phyloP scores from a whole-genome alignment of 768 basidiomycete species.

The Psilocybe tampanensis region DNA sequence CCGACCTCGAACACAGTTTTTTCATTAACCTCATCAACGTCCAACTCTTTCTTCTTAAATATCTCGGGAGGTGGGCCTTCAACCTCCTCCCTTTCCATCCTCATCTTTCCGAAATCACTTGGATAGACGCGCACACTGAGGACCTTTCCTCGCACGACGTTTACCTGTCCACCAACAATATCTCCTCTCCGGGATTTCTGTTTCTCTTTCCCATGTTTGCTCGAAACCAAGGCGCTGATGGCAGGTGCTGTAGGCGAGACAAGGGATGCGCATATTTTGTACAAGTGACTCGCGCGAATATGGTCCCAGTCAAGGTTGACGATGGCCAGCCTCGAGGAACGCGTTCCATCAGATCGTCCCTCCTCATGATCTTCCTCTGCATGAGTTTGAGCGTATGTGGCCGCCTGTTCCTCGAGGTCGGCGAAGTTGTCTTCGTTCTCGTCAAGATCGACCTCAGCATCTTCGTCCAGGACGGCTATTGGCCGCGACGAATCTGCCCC shows the following conservation, averaged over 20 bases:
- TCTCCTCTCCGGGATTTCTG: conserved; percentile 16
- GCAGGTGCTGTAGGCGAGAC: conserved; percentile 62
- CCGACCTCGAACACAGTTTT: conserved; percentile 67
- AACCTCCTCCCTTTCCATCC: conserved; percentile 83
- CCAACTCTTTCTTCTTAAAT: conserved; percentile 64
- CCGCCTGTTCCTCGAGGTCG: conserved; percentile 74
- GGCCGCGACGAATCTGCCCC: conserved; percentile 48
- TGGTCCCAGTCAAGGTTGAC: conserved; percentile 99
- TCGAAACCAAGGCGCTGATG: conserved; percentile 28
- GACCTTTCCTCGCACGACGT: conserved; percentile 63
- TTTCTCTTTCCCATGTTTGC: conserved; percentile 13
- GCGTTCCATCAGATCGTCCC: conserved; percentile 33
- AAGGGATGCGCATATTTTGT: conserved; percentile 90
- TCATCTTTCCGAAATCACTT: conserved; percentile 89
- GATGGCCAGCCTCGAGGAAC: conserved; percentile 77
- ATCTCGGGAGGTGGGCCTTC: conserved; percentile 90
- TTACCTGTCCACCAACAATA: conserved; percentile 17
- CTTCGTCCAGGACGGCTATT: conserved; percentile 42
- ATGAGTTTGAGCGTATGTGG: conserved; percentile 55
- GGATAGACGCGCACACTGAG: conserved; percentile 84
- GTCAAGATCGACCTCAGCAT: conserved; percentile 75
- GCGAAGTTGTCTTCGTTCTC: conserved; percentile 76
- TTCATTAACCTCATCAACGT: conserved; percentile 56
- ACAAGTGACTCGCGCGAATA: conserved; percentile 85
- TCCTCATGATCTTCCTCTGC: conserved; percentile 39